A percentile compares a stretch with the other conserved stretches of the same genome.
Conservation (phyloP, 2,329 filamentous ascomycete genomes). For the Ophiostoma quercus region DNA sequence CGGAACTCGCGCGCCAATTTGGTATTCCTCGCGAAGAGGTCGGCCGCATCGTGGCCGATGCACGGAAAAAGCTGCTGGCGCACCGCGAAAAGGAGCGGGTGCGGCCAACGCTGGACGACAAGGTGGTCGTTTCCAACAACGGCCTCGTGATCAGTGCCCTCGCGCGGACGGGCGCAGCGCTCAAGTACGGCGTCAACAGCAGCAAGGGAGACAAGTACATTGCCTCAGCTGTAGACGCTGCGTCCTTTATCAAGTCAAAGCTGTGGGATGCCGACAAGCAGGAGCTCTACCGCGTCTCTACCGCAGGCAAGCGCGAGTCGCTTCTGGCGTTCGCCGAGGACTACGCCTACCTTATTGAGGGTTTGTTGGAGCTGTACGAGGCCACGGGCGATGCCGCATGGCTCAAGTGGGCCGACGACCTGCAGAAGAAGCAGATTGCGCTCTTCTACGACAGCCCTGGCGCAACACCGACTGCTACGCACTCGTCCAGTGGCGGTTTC, state of each 20-base stretch:
- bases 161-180: constrained; percentile 64
- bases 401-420: constrained; percentile 71
- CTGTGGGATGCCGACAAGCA: constrained; percentile 63
- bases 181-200: constrained; percentile 48
- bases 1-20: constrained; percentile 69
- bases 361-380: constrained; percentile 78
- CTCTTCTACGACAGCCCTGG: constrained; percentile 66
- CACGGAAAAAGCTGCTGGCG: constrained; percentile 61
- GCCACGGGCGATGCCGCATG: constrained; percentile 68
- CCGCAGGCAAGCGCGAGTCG: constrained; percentile 56
- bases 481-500: constrained; percentile 56
- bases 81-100: constrained; percentile 70
- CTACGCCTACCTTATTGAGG: constrained; percentile 82
- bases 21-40: constrained; percentile 66
- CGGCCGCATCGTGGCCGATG: constrained; percentile 59
- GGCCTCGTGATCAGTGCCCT: constrained; percentile 80
- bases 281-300: constrained; percentile 69
- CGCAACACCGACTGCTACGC: constrained; percentile 32
- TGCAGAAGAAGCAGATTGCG: constrained; percentile 72
- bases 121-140: constrained; percentile 83
- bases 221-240: constrained; percentile 60
- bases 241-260: constrained; percentile 63
- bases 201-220: constrained; percentile 58
- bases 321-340: constrained; percentile 83
- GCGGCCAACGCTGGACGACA: constrained; percentile 75